Evolutionary conservation across 1,284 basidiomycete species (phyloP), one percentile per base, ranked within the genome.

Genomic region (Anthracocystis walkeri): DNA sequence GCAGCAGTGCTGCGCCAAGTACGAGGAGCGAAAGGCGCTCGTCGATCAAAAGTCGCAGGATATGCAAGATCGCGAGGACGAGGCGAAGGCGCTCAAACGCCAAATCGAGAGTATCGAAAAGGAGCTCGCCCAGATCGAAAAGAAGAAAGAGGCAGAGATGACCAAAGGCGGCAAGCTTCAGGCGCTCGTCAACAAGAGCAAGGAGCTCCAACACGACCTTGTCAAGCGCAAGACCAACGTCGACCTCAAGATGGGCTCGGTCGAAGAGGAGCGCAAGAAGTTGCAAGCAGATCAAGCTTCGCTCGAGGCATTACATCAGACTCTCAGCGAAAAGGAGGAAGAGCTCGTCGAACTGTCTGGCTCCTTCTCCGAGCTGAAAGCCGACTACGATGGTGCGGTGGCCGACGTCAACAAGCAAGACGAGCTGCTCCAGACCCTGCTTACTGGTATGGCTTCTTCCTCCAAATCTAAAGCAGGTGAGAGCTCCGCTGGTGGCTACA

Each of bases 391-490:
- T 66, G 87, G 86, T 1, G 88, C 92, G 41, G 89, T 91, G 55
- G 87, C 88, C 4, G 89, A 91, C 27, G 88, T 97, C 5, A 86
- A 89, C 25, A 92, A 90, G 41, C 90, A 92, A 18, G 96, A 99
- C 85, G 94, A 95, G 82, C 91, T 99, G n/a, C 89, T 99, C 0
- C 96, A 98, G 85, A 95, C 93, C 0, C 90, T 99, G 11, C 89
- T 96, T 45, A 99, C 96, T 0, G 97, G 97, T 51, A 90, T 99
- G 20, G 92, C 92, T 0, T 88, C 89, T 1, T 66, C 59, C 14
- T 90, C 90, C 7, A 89, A 88, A 41, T 88, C 88, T 18, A 84
- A 85, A 48, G 83, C 82, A 11, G 87, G 87, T 42, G 89, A 90
- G 4, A 84, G 85, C 29, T 79, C 75, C 8, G 92, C 94, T 10